A percentile compares a stretch with the other conserved stretches of the same genome.
Evolutionary conservation across 257 asterid species (phyloP).

Genomic region (Penstemon barbatus): DNA sequence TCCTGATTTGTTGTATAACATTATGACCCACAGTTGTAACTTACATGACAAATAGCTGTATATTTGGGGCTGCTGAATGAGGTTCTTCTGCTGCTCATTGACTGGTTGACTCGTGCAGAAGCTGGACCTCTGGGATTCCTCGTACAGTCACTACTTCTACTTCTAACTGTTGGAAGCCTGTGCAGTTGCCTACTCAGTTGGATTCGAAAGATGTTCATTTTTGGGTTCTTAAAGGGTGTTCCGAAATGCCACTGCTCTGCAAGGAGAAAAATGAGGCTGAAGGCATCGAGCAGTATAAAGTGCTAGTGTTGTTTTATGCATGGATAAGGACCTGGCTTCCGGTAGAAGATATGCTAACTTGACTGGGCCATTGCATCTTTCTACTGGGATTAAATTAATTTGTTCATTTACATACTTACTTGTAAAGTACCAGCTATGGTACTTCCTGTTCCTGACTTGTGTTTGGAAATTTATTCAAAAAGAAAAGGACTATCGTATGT

Average conservation of each 20-base stretch:
- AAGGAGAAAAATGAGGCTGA: neutral
- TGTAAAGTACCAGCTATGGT: neutral
- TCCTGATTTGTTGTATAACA: constrained; percentile 35
- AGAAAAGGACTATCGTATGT: neutral
- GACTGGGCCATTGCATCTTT: neutral
- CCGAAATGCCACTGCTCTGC: neutral
- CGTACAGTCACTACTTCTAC: neutral
- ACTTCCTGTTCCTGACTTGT: neutral
- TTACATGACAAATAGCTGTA: constrained; percentile 17
- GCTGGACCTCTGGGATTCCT: constrained; percentile 13
- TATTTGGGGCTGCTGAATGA: constrained; percentile 21
- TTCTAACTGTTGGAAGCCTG: constrained; percentile 19
- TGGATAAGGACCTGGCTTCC: neutral
- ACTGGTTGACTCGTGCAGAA: neutral
- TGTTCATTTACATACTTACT: constrained; percentile 12
- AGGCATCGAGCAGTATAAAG: neutral
- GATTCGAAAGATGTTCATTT: neutral
- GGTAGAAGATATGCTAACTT: constrained; percentile 1
- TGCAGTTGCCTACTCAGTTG: constrained; percentile 4
- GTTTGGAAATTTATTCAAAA: neutral
- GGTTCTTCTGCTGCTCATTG: constrained; percentile 11
- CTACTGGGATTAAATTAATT: neutral
- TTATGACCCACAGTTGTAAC: constrained; percentile 23
- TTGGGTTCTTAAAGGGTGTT: too few relatives aligned
- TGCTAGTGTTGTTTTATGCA: neutral